Percentiles rank a stretch among this genome's conserved stretches.
These are phyloP conservation scores for Lichtheimia hyalospora DNA, from an alignment of 371 early-diverging fungal genomes.

Conservation along the genomic window DNA sequence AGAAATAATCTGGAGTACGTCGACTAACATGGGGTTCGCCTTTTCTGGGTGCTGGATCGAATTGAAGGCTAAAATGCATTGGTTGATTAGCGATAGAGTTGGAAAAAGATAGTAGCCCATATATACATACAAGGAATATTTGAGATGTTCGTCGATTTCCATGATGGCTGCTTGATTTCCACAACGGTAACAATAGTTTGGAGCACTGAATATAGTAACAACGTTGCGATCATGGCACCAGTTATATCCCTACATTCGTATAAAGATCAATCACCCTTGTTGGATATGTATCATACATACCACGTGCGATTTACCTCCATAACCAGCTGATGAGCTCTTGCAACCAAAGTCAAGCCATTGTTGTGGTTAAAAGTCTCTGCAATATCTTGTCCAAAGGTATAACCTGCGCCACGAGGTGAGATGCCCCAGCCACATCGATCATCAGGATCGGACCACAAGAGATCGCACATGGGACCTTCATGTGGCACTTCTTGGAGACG, in stretches of 20 bases:
- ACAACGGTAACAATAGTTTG: slow-evolving; percentile 99
- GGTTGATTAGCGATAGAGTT: background rate
- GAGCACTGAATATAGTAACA: slow-evolving; percentile 99
- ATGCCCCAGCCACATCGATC: slow-evolving; percentile 97
- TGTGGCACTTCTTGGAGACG: slow-evolving; percentile 99
- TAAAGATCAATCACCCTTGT: background rate
- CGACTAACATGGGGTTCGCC: slow-evolving; percentile 97
- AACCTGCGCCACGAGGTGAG: slow-evolving; percentile 97
- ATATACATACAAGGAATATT: slow-evolving; percentile 86
- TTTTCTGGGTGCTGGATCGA: slow-evolving; percentile 97
- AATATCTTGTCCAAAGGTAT: slow-evolving; percentile 97
- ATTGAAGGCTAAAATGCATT: slow-evolving; percentile 78
- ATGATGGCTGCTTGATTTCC: slow-evolving; percentile 99
- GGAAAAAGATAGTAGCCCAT: background rate
- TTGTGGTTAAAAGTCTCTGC: slow-evolving; percentile 96
- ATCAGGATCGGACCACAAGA: slow-evolving; percentile 99
- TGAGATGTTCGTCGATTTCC: slow-evolving; percentile 90
- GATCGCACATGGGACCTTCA: slow-evolving; percentile 97
- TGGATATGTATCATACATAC: background rate
- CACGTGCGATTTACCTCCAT: slow-evolving; percentile 36
- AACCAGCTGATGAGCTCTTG: slow-evolving; percentile 96
- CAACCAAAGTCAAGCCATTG: slow-evolving; percentile 92
- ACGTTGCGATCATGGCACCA: slow-evolving; percentile 98
- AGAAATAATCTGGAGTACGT: slow-evolving; percentile 98
- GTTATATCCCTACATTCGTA: slow-evolving; percentile 77